Conservation (phyloP, 2,329 filamentous ascomycete species). For the Mycosphaerella arachidis region DNA sequence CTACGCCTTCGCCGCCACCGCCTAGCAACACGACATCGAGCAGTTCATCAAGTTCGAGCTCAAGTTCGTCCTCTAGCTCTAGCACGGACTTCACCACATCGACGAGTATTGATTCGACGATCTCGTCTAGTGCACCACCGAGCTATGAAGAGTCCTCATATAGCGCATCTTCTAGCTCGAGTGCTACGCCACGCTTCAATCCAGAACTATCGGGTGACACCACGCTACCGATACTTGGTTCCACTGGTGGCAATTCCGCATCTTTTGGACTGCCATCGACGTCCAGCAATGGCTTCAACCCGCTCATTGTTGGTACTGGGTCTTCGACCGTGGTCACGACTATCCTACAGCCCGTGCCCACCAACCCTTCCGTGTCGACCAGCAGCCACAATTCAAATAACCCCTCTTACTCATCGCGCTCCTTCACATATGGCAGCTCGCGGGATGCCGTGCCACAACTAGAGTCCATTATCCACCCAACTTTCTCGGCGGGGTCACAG, state of each 20-base stretch:
- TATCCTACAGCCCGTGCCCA: neutral
- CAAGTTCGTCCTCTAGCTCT: neutral
- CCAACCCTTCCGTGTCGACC: neutral
- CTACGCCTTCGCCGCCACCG: neutral
- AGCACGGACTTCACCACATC: neutral
- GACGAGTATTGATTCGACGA: neutral
- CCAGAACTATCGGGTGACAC: neutral
- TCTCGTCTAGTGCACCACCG: neutral
- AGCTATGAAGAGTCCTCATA: neutral
- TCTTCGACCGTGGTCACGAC: neutral
- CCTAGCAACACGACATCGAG: neutral
- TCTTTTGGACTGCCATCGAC: neutral
- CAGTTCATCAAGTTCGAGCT: neutral
- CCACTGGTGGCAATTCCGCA: neutral
- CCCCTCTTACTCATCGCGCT: neutral
- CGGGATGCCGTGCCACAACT: neutral
- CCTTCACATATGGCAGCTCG: neutral
- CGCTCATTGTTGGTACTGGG: neutral
- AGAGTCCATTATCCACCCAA: neutral
- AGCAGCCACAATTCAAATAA: neutral
- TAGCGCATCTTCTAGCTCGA: neutral
- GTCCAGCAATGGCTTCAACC: neutral
- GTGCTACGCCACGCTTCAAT: neutral
- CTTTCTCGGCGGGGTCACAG: neutral
- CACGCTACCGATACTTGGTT: neutral